Evolutionary conservation across 2,329 filamentous ascomycete genomes (phyloP).

Genomic region (Leptographium lundbergii): DNA sequence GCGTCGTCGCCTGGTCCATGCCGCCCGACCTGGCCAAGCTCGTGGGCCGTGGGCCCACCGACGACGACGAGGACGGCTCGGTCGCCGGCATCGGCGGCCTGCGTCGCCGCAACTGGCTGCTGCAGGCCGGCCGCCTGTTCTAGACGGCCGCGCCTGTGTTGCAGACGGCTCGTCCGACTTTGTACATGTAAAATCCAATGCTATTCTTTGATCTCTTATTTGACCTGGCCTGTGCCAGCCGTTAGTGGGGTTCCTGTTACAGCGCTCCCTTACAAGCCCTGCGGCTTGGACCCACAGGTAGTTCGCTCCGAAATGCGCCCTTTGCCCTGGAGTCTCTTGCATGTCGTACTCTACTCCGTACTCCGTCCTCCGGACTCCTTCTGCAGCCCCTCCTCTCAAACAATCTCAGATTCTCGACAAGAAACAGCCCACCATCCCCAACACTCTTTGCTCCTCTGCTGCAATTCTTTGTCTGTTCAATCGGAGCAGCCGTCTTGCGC

Average conservation of each 20-base stretch:
- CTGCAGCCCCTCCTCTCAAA: not conserved
- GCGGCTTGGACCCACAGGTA: too few relatives aligned
- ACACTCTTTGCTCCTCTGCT: not conserved
- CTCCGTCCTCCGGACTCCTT: not conserved
- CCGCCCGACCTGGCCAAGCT: constrained; percentile 22
- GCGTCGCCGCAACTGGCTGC: not conserved
- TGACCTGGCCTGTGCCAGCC: too few relatives aligned
- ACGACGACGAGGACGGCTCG: not conserved
- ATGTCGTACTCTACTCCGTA: too few relatives aligned
- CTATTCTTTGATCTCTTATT: too few relatives aligned
- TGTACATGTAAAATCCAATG: not conserved
- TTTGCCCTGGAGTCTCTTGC: not conserved
- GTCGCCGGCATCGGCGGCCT: not conserved
- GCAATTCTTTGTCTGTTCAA: not conserved
- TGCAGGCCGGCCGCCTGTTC: not conserved
- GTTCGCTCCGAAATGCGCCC: too few relatives aligned
- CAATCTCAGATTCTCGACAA: not conserved
- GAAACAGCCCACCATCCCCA: not conserved
- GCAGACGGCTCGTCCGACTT: not conserved
- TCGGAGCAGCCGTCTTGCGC: not conserved
- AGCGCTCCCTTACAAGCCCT: too few relatives aligned
- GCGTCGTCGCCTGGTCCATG: constrained; percentile 50
- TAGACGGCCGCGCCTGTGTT: not conserved
- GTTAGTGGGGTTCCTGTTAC: too few relatives aligned
- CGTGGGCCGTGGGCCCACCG: not conserved